phyloP scores from a whole-genome alignment of 768 basidiomycete genomes.

The Pisolithus microcarpus region DNA sequence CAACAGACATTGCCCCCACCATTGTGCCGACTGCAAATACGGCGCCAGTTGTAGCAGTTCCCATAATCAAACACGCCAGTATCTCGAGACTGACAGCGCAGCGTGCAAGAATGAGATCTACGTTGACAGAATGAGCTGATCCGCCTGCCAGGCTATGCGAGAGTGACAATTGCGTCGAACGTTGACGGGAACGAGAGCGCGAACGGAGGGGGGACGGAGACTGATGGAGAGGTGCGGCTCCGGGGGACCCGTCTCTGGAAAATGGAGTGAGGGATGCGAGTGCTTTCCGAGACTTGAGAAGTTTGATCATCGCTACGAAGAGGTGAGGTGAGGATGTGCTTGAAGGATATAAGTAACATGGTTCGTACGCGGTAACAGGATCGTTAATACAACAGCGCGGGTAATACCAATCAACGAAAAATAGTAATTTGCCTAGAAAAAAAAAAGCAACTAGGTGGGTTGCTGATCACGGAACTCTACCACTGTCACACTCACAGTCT shows the following conservation, averaged over 20 bases:
- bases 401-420: conserved; percentile 47
- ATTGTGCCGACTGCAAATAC: conserved; percentile 47
- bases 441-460: neutral
- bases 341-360: neutral
- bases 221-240: neutral
- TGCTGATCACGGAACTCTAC: neutral
- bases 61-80: conserved; percentile 44
- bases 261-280: conserved; percentile 10
- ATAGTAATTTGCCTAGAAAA: conserved; percentile 63
- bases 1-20: conserved; percentile 51
- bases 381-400: conserved; percentile 49
- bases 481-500: conserved; percentile 37
- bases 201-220: conserved; percentile 6
- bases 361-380: conserved; percentile 54
- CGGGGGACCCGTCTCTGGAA: conserved; percentile 13
- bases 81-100: conserved; percentile 54
- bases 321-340: neutral
- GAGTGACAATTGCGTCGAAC: neutral
- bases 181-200: conserved; percentile 1
- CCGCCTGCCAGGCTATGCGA: neutral
- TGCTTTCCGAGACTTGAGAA: conserved; percentile 40
- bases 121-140: conserved; percentile 34
- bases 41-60: conserved; percentile 36
- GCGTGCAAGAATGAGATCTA: conserved; percentile 66
- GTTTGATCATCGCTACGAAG: conserved; percentile 45